These are phyloP conservation scores for Panicum hallii DNA, from an alignment of 202 grass and related monocot species.

Conservation along the genomic window DNA sequence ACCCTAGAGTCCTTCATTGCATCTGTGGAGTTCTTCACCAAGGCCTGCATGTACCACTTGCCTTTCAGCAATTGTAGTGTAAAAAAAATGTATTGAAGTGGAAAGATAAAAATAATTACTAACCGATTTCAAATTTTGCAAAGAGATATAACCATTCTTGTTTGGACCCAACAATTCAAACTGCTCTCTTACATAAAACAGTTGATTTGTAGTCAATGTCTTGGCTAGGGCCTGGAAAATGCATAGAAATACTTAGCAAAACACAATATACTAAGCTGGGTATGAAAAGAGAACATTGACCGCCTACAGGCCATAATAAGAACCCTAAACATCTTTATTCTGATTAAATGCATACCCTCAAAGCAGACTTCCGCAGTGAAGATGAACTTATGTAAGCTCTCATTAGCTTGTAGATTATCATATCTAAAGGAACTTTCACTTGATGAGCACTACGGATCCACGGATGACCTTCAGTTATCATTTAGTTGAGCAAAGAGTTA, in stretches of 20 bases:
- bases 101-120: slow-evolving; percentile 31
- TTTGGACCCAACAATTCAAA: slow-evolving; percentile 90
- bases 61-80: slow-evolving; percentile 19
- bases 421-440: slow-evolving; percentile 92
- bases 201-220: slow-evolving; percentile 82
- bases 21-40: slow-evolving; percentile 90
- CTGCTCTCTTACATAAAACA: slow-evolving; percentile 90
- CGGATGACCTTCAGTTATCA: slow-evolving; percentile 78
- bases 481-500: slow-evolving; percentile 38
- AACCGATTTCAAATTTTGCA: slow-evolving; percentile 93
- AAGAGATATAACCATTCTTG: slow-evolving; percentile 92
- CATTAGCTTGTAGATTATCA: slow-evolving; percentile 94
- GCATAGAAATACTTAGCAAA: slow-evolving; percentile 33
- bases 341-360: slow-evolving; percentile 73
- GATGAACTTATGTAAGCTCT: slow-evolving; percentile 95
- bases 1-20: slow-evolving; percentile 97
- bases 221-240: slow-evolving; percentile 88
- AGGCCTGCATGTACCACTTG: slow-evolving; percentile 52
- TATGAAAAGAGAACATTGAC: neutral
- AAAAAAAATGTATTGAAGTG: slow-evolving; percentile 24
- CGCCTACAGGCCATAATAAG: neutral
- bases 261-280: neutral
- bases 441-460: slow-evolving; percentile 84
- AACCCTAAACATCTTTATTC: slow-evolving; percentile 12
- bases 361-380: slow-evolving; percentile 94